Base-by-base conservation (phyloP, 805 yeast genomes). In the Ogataea populi-albae region DNA sequence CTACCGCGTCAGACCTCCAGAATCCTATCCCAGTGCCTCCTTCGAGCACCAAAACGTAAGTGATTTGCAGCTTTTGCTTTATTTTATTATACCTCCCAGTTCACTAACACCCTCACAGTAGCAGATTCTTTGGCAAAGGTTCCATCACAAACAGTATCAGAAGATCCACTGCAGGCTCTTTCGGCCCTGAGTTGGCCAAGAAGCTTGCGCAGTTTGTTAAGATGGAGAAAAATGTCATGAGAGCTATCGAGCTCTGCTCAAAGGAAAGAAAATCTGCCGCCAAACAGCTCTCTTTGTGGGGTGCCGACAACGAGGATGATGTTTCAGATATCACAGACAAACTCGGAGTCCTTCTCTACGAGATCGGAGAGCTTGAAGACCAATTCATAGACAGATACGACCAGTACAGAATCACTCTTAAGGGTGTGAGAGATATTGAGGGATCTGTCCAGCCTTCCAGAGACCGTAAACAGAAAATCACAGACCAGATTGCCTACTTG, bases 21-120 rank as follows among this genome's bases (percentile, higher is more conserved):
- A 75, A 85, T 33, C 97, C 98, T 22, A 91, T 95, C 37, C 98
- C 98, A 31, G 98, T 97, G 48, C 81, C 95, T 26, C 81, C 95
- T 31, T 80, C 96, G 21, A 70, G 95, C 36, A 84, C 97, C 56
- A 87, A 87, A 71, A 55, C 73, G 51, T 50, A 45, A 33, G 53
- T n/a, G n/a, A n/a, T n/a, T n/a, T 51, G 36, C 29, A 35, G 25
- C 27, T 11, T 30, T 9, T 6, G 12, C 16, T 12, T 6, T 10
- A 14, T 12, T 17, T 14, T 7, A 17, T 16, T 8, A 6, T 22
- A 16, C 15, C 10, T 10, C 4, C 5, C 12, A 15, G 28, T 26
- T 23, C 16, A 26, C 32, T 10, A 16, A 17, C 15, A 6, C 17
- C 22, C 12, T 2, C 20, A 17, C 32, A 40, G 45, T 17, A 35